phyloP scores from a whole-genome alignment of 352 stramenopile species.

The Pythium dissotocum region DNA sequence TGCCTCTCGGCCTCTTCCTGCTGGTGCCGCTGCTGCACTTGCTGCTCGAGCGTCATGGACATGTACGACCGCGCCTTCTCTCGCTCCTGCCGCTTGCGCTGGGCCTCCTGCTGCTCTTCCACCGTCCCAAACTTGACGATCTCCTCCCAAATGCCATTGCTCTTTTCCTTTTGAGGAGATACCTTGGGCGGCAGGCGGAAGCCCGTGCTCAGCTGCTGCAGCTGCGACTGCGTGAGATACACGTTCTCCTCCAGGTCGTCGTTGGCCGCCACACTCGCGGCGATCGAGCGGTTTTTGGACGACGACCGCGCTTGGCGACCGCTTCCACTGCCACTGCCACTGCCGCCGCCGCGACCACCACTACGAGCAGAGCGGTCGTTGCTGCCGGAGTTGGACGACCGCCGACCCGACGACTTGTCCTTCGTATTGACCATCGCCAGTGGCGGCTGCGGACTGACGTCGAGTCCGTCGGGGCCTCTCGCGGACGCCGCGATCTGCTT shows the following conservation, averaged over 20 bases:
- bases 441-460: slow-evolving; percentile 18
- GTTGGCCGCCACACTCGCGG: not conserved
- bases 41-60: slow-evolving; percentile 45
- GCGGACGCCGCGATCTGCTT: slow-evolving; percentile 16
- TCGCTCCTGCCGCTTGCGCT: slow-evolving; percentile 39
- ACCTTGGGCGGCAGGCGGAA: slow-evolving; percentile 61
- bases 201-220: slow-evolving; percentile 68
- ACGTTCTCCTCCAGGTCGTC: slow-evolving; percentile 43
- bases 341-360: not conserved
- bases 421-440: not conserved
- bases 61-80: slow-evolving; percentile 38
- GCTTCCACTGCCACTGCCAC: slow-evolving; percentile 15
- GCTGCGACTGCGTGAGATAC: slow-evolving; percentile 68
- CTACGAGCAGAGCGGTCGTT: slow-evolving; percentile 27
- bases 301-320: slow-evolving; percentile 7
- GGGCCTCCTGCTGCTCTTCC: slow-evolving; percentile 62
- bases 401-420: slow-evolving; percentile 23
- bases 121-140: slow-evolving; percentile 80
- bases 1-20: slow-evolving; percentile 40
- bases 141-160: slow-evolving; percentile 80
- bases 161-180: slow-evolving; percentile 76
- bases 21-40: slow-evolving; percentile 52
- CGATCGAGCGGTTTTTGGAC: slow-evolving; percentile 20
- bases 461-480: not conserved
- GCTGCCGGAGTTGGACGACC: slow-evolving; percentile 25